Evolutionary conservation across 2,329 filamentous ascomycete species (phyloP).

Genomic region (Diplodia sapinea): DNA sequence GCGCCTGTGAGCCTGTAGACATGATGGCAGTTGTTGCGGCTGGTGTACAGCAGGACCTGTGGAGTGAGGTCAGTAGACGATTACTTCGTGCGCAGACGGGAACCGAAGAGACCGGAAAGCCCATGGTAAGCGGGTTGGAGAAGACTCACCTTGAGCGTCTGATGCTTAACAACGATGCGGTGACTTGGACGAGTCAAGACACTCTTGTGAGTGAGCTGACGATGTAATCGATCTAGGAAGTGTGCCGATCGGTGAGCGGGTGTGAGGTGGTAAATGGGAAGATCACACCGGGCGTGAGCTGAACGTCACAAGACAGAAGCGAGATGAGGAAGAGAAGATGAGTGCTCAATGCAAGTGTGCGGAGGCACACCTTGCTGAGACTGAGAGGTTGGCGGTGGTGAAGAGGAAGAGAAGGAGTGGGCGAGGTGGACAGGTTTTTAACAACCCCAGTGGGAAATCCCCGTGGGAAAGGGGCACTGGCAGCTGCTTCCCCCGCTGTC

Average conservation of each 20-base stretch:
- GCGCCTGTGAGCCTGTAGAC: not conserved
- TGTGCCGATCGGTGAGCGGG: not conserved
- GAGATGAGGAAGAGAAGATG: not conserved
- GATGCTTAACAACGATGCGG: not conserved
- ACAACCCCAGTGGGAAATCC: not conserved
- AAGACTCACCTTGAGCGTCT: not conserved
- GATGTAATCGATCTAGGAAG: not conserved
- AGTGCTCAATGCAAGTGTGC: not conserved
- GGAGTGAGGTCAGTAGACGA: not conserved
- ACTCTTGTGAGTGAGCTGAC: not conserved
- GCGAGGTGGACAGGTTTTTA: not conserved
- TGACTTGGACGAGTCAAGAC: no score
- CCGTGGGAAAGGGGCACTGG: not conserved
- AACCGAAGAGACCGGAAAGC: not conserved
- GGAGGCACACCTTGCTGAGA: not conserved
- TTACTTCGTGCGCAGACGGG: not conserved
- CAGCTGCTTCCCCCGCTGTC: not conserved
- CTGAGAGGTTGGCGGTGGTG: constrained; percentile 1
- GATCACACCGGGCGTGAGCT: not conserved
- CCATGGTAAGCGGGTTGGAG: not conserved
- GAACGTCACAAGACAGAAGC: not conserved
- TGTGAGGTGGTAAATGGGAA: not conserved
- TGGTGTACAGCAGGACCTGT: not conserved
- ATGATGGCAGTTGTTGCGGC: not conserved
- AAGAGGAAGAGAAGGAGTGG: not conserved